Base-by-base conservation (phyloP, 306 rosid species). In the Dalbergia oliveri region DNA sequence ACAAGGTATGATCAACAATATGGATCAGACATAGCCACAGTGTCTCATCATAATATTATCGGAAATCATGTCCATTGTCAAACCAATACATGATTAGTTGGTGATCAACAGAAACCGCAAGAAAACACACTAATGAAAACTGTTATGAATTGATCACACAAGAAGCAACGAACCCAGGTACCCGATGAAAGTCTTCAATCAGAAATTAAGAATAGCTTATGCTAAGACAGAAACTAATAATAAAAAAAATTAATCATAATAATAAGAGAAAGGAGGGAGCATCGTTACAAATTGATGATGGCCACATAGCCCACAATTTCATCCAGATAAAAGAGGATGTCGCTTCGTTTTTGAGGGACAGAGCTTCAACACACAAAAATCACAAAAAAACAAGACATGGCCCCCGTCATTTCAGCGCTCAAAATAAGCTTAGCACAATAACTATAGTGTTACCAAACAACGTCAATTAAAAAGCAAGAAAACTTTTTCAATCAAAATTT, bases 351-450 rank as follows among this genome's bases (percentile, higher is more conserved):
- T 76, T 70, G 39, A 67, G 79, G 69, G 73, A 72, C 61, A 70
- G 41, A 58, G 37, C 82, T 60, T 51, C 33, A 62, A 73, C 84
- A 37, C 82, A 74, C 65, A 61, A 69, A 47, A 67, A 58, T 58
- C 59, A 53, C 73, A 19, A 77, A 16, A 21, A 37, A 60, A 61
- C 33, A 34, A 59, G 78, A 68, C 81, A 51, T 64, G 26, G 18
- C 80, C 86, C 73, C 90, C 90, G 86, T 66, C 61, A 76, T 84
- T 83, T 76, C 54, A 78, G 90, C 85, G 35, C 81, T 56, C 33
- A 73, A 66, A 66, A 74, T 8, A 26, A 86, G 81, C 80, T 71
- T 78, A 86, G 51, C 43, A 43, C 81, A 16, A 8, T 26, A 69
- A 33, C 23, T 19, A 60, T 43, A 43, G 43, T n/a, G 61, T 63